Conservation (phyloP, 257 asterid genomes). For the Solanum phureja region DNA sequence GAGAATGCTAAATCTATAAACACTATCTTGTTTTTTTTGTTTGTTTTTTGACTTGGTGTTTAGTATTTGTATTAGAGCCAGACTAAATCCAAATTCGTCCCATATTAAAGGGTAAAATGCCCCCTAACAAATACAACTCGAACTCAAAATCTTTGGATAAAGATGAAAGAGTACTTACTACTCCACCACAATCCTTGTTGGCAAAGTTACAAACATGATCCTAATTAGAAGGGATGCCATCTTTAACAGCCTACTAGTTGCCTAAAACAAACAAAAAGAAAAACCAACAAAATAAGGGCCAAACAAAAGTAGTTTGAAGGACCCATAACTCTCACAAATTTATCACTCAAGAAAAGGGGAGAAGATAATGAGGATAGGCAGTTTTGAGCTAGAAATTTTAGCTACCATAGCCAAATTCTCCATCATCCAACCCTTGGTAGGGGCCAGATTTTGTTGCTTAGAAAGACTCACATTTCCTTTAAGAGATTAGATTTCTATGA, state of each 20-base stretch:
- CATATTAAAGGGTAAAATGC: neutral
- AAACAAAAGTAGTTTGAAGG: neutral
- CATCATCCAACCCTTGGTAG: neutral
- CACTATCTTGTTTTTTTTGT: neutral
- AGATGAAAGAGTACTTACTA: neutral
- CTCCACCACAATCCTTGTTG: neutral
- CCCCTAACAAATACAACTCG: neutral
- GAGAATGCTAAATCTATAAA: neutral
- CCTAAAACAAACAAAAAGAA: neutral
- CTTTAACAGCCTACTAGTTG: neutral
- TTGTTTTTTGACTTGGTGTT: neutral
- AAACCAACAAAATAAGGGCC: neutral
- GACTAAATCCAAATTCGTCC: neutral
- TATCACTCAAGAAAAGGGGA: neutral
- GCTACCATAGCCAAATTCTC: neutral
- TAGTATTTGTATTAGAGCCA: neutral
- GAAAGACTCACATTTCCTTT: neutral
- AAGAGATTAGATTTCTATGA: neutral
- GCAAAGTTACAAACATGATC: neutral
- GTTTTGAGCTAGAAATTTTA: neutral
- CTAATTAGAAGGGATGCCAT: neutral
- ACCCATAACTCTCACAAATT: neutral
- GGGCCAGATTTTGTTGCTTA: neutral
- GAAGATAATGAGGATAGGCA: neutral
- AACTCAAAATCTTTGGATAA: too few species aligned